phyloP scores from a whole-genome alignment of 805 yeast genomes.

The Spathaspora arborariae region DNA sequence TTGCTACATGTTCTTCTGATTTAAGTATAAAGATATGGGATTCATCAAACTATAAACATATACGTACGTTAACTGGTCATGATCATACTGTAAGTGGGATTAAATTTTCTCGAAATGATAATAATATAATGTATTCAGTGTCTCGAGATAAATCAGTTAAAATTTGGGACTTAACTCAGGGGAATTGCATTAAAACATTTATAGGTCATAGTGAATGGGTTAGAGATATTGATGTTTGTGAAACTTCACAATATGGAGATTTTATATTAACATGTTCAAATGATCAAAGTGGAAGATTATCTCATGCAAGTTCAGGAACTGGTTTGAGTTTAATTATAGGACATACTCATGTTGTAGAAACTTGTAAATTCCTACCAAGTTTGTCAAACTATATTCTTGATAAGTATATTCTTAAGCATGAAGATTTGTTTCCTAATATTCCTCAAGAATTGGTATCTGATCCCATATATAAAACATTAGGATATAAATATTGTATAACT shows the following conservation, averaged over 20 bases:
- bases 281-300: conserved; percentile 69
- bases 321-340: conserved; percentile 68
- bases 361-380: conserved; percentile 60
- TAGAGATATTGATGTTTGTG: conserved; percentile 49
- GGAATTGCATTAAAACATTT: conserved; percentile 63
- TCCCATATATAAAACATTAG: conserved; percentile 34
- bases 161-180: conserved; percentile 65
- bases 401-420: conserved; percentile 31
- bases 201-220: conserved; percentile 91
- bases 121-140: conserved; percentile 51
- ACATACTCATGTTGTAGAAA: conserved; percentile 81
- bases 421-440: conserved; percentile 27
- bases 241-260: conserved; percentile 36
- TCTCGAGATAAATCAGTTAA: conserved; percentile 62
- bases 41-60: conserved; percentile 45
- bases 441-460: conserved; percentile 28
- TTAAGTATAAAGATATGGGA: conserved; percentile 70
- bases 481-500: conserved; percentile 69
- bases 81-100: conserved; percentile 78
- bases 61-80: conserved; percentile 74
- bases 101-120: conserved; percentile 45
- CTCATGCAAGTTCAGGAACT: conserved; percentile 63
- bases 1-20: conserved; percentile 53
- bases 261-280: conserved; percentile 71
- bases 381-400: conserved; percentile 47